Conservation (phyloP, 345 rosid genomes). For the Capsella bursapastoris region DNA sequence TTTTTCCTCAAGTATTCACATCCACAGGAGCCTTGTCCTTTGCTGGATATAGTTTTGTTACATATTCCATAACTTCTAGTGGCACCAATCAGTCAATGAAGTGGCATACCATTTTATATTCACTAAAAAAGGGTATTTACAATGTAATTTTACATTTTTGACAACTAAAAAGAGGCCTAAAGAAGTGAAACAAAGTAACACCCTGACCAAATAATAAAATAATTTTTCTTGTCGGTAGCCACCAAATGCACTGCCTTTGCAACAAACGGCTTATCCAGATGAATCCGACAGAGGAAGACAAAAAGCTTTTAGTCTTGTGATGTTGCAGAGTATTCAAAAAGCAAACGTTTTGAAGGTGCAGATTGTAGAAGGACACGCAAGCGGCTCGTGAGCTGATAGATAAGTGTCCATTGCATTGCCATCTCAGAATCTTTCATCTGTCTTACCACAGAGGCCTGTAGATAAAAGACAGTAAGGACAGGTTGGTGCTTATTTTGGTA, state of each 20-base stretch:
- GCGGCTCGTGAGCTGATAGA: slow-evolving; percentile 91
- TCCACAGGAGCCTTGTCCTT: background rate
- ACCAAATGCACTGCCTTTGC: slow-evolving; percentile 18
- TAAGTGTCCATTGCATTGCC: slow-evolving; percentile 97
- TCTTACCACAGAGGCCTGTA: slow-evolving; percentile 84
- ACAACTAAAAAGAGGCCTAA: background rate
- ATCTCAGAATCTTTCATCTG: slow-evolving; percentile 98
- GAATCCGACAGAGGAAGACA: slow-evolving; percentile 12
- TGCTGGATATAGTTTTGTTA: background rate
- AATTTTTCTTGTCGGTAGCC: slow-evolving; percentile 3
- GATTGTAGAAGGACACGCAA: slow-evolving; percentile 87
- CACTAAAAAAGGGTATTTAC: slow-evolving; percentile 26
- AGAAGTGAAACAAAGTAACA: slow-evolving; percentile 12
- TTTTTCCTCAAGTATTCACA: background rate
- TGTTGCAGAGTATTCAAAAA: slow-evolving; percentile 91
- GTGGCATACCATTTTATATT: slow-evolving; percentile 3
- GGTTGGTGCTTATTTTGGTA: background rate
- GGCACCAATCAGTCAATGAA: background rate
- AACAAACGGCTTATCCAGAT: slow-evolving; percentile 15
- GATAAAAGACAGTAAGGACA: slow-evolving; percentile 18
- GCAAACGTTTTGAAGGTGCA: slow-evolving; percentile 87
- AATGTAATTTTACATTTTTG: slow-evolving; percentile 34
- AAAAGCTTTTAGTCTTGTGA: slow-evolving; percentile 65
- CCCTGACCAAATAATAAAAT: slow-evolving; percentile 32
- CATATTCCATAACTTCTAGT: background rate